phyloP scores from a whole-genome alignment of 352 stramenopile species.

The Pythium apleroticum region DNA sequence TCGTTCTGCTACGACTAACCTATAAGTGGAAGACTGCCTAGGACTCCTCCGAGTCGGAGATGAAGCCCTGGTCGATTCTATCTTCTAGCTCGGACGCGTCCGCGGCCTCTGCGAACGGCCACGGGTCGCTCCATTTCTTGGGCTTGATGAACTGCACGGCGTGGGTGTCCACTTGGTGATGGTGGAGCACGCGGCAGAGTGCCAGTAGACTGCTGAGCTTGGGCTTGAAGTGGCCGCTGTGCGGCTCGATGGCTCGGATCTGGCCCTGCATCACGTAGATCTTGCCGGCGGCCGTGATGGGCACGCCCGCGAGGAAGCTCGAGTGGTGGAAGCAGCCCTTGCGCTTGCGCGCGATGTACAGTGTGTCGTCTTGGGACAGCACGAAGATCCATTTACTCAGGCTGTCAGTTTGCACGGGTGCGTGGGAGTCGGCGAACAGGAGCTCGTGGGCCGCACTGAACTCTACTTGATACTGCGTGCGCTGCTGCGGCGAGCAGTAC shows the following conservation, averaged over 20 bases:
- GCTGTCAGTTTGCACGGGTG: slow-evolving; percentile 54
- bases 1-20: not conserved
- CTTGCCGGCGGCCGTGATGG: slow-evolving; percentile 66
- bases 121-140: slow-evolving; percentile 65
- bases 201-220: slow-evolving; percentile 45
- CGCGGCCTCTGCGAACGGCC: slow-evolving; percentile 39
- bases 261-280: slow-evolving; percentile 57
- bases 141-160: slow-evolving; percentile 58
- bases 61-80: not conserved
- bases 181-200: slow-evolving; percentile 41
- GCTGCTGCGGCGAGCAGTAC: slow-evolving; percentile 49
- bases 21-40: not conserved
- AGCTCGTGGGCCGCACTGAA: slow-evolving; percentile 31
- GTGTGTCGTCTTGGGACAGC: slow-evolving; percentile 29
- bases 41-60: slow-evolving; percentile 27
- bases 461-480: slow-evolving; percentile 44
- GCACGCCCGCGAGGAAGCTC: slow-evolving; percentile 66
- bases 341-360: slow-evolving; percentile 71
- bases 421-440: slow-evolving; percentile 36
- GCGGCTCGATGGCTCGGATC: slow-evolving; percentile 63
- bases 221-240: slow-evolving; percentile 79
- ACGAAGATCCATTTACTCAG: slow-evolving; percentile 82
- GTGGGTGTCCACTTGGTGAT: slow-evolving; percentile 40
- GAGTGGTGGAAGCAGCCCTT: slow-evolving; percentile 80
- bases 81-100: not conserved